Percentiles rank a stretch among this genome's conserved stretches.
Evolutionary conservation across 2,329 filamentous ascomycete genomes (phyloP).

Genomic region (Ophiostoma ips): DNA sequence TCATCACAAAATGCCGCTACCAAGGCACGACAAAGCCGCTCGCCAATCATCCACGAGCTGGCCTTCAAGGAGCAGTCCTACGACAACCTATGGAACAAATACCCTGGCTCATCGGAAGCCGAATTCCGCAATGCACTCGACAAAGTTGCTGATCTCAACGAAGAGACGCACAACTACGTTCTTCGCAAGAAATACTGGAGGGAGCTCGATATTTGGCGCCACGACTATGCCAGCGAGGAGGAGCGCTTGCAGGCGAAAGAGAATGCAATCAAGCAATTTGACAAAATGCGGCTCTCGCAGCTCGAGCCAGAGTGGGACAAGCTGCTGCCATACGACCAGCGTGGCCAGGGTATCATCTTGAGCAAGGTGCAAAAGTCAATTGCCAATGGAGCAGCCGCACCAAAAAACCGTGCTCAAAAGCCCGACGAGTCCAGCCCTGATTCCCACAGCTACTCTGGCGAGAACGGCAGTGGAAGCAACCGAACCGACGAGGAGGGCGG

Average conservation of each 20-base stretch:
- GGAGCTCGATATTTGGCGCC: slow-evolving; percentile 51
- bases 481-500: slow-evolving; percentile 18
- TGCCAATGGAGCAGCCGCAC: slow-evolving; percentile 33
- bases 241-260: slow-evolving; percentile 47
- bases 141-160: slow-evolving; percentile 43
- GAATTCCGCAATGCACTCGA: slow-evolving; percentile 41
- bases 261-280: slow-evolving; percentile 45
- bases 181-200: slow-evolving; percentile 46
- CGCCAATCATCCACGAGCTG: slow-evolving; percentile 45
- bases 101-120: slow-evolving; percentile 32
- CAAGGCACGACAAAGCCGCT: slow-evolving; percentile 27
- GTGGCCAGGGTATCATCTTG: slow-evolving; percentile 45
- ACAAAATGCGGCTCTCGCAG: slow-evolving; percentile 41
- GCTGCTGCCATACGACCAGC: slow-evolving; percentile 42
- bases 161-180: slow-evolving; percentile 36
- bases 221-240: slow-evolving; percentile 38
- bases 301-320: slow-evolving; percentile 48
- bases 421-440: slow-evolving; percentile 30
- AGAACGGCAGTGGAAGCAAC: slow-evolving; percentile 7
- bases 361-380: slow-evolving; percentile 48
- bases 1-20: slow-evolving; percentile 41
- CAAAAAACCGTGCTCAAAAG: slow-evolving; percentile 37
- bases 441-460: slow-evolving; percentile 28
- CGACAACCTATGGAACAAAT: slow-evolving; percentile 35
- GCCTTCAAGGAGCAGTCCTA: slow-evolving; percentile 39